phyloP scores from a whole-genome alignment of 2,329 filamentous ascomycete genomes.

The Pleomassaria siparia region DNA sequence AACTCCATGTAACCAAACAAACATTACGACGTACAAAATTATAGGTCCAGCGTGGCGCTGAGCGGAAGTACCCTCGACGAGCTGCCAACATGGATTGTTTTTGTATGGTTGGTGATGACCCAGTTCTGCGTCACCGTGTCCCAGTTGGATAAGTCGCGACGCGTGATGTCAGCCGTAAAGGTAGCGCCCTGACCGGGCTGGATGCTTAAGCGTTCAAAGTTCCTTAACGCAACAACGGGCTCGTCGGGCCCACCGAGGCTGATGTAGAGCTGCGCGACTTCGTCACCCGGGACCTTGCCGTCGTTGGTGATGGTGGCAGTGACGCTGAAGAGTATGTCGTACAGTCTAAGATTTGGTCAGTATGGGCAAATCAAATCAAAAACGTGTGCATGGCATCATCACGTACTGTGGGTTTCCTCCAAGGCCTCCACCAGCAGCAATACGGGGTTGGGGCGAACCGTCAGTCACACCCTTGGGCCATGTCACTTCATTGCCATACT shows the following conservation, averaged over 20 bases:
- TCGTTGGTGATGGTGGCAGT: slow-evolving; percentile 72
- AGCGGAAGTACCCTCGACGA: slow-evolving; percentile 61
- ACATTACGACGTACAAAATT: slow-evolving; percentile 11
- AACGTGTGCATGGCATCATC: background rate
- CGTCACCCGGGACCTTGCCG: slow-evolving; percentile 65
- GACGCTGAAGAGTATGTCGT: slow-evolving; percentile 69
- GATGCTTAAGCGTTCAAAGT: slow-evolving; percentile 77
- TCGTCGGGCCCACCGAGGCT: slow-evolving; percentile 78
- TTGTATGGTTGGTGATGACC: slow-evolving; percentile 62
- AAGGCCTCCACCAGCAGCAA: slow-evolving; percentile 64
- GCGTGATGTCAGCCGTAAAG: slow-evolving; percentile 70
- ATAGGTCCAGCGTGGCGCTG: slow-evolving; percentile 30
- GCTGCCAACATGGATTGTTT: slow-evolving; percentile 62
- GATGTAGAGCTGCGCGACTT: slow-evolving; percentile 75
- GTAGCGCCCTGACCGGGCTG: slow-evolving; percentile 65
- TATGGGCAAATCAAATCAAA: too few relatives aligned
- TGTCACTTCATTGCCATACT: slow-evolving; percentile 61
- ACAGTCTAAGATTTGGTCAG: slow-evolving; percentile 49
- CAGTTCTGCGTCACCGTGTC: slow-evolving; percentile 79
- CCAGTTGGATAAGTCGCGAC: slow-evolving; percentile 88
- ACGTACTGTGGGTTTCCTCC: slow-evolving; percentile 56
- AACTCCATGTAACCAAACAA: slow-evolving; percentile 2
- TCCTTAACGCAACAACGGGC: slow-evolving; percentile 66
- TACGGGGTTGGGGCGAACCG: slow-evolving; percentile 58
- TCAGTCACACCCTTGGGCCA: slow-evolving; percentile 62